Evolutionary conservation across 2,329 filamentous ascomycete species (phyloP), one percentile per base, ranked within the genome.

Genomic region (Colletotrichum orbiculare): DNA sequence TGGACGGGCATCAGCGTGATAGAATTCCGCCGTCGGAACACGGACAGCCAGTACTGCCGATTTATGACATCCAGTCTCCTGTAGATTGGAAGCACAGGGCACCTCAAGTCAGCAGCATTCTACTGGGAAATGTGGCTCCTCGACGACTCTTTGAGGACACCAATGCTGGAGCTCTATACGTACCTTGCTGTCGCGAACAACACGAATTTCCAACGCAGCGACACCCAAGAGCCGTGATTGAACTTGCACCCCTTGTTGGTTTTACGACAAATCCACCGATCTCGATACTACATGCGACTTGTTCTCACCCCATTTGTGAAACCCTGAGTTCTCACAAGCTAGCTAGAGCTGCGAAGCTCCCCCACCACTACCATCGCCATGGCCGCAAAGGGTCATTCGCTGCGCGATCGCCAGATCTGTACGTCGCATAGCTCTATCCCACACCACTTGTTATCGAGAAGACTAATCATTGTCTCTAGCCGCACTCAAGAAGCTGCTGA

Each of bases 401-500:
- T 85, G 71, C 79, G 83, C 72, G 82, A 85, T 75, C 82, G 81
- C 73, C 82, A 85, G 71, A 82, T 84, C 73, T 76, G 82, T 83
- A 74, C 56, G 72, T 67, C 47, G 52, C 49, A 47, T 37, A 11
- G n/a, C 37, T 47, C 38, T 47, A n/a, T 12, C 15, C 13, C 43
- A 17, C n/a, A 11, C 43, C 9, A 8, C 8, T 8, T 35, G 52
- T 13, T 9, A 13, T 33, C 34, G 25, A 42, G 15, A 12, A 61
- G 25, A 65, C 41, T 6, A 6, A 11, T 39, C 4, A 45, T 38
- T 7, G 25, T 11, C 53, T 69, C 43, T 69, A 97, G 94, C 91
- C 54, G 95, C 95, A 15, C 93, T 99, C 73, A 94, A 97, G 82
- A 95, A 93, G 79, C 94, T 99, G 73, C 88, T 99, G 70, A 98